Percentiles rank a stretch among this genome's conserved stretches.
phyloP scores from a whole-genome alignment of 768 basidiomycete species.

The Boletus eberwhitei region DNA sequence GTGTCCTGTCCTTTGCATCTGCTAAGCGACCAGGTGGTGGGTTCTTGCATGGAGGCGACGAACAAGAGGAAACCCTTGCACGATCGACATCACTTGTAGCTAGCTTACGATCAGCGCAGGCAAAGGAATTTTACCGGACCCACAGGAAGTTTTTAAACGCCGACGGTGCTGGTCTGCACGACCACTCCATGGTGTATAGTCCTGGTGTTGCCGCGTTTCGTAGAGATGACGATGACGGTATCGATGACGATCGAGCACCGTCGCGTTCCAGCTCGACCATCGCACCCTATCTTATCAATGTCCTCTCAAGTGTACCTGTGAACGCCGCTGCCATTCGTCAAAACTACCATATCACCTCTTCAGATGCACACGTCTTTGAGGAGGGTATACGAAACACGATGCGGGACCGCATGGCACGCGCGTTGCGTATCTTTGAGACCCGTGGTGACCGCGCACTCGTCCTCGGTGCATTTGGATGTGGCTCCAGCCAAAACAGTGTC shows the following conservation, averaged over 20 bases:
- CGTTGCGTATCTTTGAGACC: constrained; percentile 41
- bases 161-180: constrained; percentile 42
- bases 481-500: constrained; percentile 39
- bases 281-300: constrained; percentile 37
- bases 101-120: constrained; percentile 34
- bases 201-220: constrained; percentile 42
- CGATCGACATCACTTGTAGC: constrained; percentile 40
- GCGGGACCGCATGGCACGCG: constrained; percentile 49
- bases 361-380: constrained; percentile 34
- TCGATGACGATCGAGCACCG: constrained; percentile 8
- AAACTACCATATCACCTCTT: constrained; percentile 35
- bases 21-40: constrained; percentile 44
- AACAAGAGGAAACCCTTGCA: constrained; percentile 44
- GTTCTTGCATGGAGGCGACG: constrained; percentile 43
- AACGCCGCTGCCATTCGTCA: constrained; percentile 41
- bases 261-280: constrained; percentile 29
- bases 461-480: constrained; percentile 46
- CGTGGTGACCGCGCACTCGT: constrained; percentile 38
- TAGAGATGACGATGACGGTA: constrained; percentile 33
- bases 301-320: constrained; percentile 42
- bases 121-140: constrained; percentile 39
- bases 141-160: constrained; percentile 32
- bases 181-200: constrained; percentile 47
- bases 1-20: constrained; percentile 43
- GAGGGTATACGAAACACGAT: constrained; percentile 40